These are phyloP conservation scores for Solanum hybrid DNA, from an alignment of 305 asterid genomes.

Conservation along the genomic window DNA sequence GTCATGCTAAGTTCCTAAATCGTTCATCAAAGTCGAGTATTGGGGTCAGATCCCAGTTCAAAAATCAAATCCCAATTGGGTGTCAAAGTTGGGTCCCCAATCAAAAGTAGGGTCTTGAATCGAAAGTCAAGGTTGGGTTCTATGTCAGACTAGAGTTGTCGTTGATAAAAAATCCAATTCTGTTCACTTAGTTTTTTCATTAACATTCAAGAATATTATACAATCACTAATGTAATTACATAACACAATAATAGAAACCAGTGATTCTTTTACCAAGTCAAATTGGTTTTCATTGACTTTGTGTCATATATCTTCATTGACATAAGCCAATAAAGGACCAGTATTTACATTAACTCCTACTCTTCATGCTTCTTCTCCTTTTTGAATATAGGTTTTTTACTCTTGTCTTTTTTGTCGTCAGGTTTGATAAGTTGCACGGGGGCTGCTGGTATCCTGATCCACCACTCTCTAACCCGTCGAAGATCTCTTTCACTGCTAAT, in stretches of 20 bases:
- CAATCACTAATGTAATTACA: not conserved
- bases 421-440: constrained; percentile 60
- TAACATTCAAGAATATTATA: not conserved
- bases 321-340: not conserved
- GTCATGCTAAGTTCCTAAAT: too few relatives aligned
- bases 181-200: not conserved
- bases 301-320: not conserved
- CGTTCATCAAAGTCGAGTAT: too few relatives aligned
- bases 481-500: constrained; percentile 44
- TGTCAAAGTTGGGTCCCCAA: too few relatives aligned
- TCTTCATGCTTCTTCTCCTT: not conserved
- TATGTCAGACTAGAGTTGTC: not conserved
- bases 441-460: constrained; percentile 88
- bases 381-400: not conserved
- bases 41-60: too few relatives aligned
- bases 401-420: constrained; percentile 48
- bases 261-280: not conserved
- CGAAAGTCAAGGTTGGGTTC: too few relatives aligned
- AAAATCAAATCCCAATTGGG: too few relatives aligned
- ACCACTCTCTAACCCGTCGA: constrained; percentile 80
- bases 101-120: too few relatives aligned
- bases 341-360: not conserved
- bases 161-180: not conserved
- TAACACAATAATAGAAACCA: not conserved
- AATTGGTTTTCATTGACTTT: not conserved